A percentile compares a stretch with the other conserved stretches of the same genome.
These are phyloP conservation scores for Phytophthora meadii DNA, from an alignment of 352 stramenopile genomes.

Conservation along the genomic window DNA sequence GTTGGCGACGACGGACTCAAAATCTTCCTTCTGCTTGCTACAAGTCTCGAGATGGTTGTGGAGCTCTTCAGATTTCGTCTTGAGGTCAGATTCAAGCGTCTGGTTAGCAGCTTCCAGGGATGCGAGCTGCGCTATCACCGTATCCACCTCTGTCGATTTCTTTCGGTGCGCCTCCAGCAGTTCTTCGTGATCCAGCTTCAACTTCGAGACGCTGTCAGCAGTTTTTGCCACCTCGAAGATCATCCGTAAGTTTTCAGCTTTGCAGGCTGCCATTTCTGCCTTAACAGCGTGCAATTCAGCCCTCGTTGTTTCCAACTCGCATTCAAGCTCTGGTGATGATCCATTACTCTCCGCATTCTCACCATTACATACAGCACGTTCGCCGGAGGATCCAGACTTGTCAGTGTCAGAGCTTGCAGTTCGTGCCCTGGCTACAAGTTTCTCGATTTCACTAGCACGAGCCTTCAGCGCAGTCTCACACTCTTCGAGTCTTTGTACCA, in stretches of 20 bases:
- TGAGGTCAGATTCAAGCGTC: conserved; percentile 36
- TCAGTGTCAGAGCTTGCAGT: conserved; percentile 17
- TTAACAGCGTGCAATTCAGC: conserved; percentile 44
- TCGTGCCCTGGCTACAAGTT: conserved; percentile 18
- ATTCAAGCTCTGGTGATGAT: conserved; percentile 18
- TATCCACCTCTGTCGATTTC: conserved; percentile 44
- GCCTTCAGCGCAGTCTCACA: conserved; percentile 35
- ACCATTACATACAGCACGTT: conserved; percentile 24
- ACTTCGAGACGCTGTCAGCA: conserved; percentile 58
- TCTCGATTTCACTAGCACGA: conserved; percentile 26
- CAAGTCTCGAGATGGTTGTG: conserved; percentile 32
- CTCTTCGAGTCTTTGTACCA: conserved; percentile 35
- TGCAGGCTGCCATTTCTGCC: conserved; percentile 61
- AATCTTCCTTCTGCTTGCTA: conserved; percentile 50
- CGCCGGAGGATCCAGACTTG: conserved; percentile 15
- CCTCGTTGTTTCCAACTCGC: conserved; percentile 43
- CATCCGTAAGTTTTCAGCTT: conserved; percentile 80
- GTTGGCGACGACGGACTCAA: conserved; percentile 34
- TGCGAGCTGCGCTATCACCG: conserved; percentile 36
- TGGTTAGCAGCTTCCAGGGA: conserved; percentile 34
- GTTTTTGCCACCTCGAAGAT: conserved; percentile 80
- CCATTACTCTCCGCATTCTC: conserved; percentile 25
- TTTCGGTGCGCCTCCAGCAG: conserved; percentile 44
- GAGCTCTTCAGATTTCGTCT: conserved; percentile 31
- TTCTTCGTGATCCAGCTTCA: conserved; percentile 69